These are phyloP conservation scores for Cucurbita moschata DNA, from an alignment of 306 rosid genomes.

Conservation along the genomic window DNA sequence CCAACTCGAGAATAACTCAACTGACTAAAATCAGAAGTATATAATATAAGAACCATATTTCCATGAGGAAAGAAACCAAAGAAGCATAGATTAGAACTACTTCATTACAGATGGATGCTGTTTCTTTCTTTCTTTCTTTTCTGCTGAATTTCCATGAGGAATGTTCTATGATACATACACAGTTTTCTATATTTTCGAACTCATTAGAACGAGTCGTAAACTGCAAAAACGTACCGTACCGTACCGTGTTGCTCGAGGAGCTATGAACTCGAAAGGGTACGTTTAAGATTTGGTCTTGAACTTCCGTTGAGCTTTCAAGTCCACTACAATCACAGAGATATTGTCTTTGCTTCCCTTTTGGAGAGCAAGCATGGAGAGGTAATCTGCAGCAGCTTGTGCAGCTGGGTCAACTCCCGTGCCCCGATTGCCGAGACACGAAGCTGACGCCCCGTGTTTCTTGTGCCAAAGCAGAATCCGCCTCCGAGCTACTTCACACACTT, in stretches of 20 bases:
- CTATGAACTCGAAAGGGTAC: not conserved
- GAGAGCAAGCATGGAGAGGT: slow-evolving; percentile 36
- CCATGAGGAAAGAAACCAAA: not conserved
- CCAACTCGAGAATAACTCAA: not conserved
- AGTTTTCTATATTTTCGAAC: slow-evolving; percentile 2
- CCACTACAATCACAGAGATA: slow-evolving; percentile 23
- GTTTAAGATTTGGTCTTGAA: slow-evolving; percentile 12
- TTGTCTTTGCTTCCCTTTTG: slow-evolving; percentile 35
- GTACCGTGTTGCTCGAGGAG: not conserved
- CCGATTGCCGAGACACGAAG: slow-evolving; percentile 14
- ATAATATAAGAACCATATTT: not conserved
- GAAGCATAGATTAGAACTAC: slow-evolving; percentile 1
- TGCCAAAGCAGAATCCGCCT: slow-evolving; percentile 39
- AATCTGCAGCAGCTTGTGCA: slow-evolving; percentile 42
- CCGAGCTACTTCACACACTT: slow-evolving; percentile 40
- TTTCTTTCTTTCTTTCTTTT: not conserved
- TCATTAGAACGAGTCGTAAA: not conserved
- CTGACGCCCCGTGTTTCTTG: slow-evolving; percentile 28
- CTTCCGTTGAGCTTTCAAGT: slow-evolving; percentile 20
- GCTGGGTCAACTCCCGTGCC: slow-evolving; percentile 36
- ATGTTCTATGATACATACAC: slow-evolving; percentile 7
- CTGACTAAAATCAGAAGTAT: not conserved
- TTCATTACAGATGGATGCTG: slow-evolving; percentile 1
- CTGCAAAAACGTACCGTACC: not conserved
- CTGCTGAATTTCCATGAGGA: not conserved